phyloP scores from a whole-genome alignment of 192 early-diverging fungal species.

The Spizellomyces punctatus region DNA sequence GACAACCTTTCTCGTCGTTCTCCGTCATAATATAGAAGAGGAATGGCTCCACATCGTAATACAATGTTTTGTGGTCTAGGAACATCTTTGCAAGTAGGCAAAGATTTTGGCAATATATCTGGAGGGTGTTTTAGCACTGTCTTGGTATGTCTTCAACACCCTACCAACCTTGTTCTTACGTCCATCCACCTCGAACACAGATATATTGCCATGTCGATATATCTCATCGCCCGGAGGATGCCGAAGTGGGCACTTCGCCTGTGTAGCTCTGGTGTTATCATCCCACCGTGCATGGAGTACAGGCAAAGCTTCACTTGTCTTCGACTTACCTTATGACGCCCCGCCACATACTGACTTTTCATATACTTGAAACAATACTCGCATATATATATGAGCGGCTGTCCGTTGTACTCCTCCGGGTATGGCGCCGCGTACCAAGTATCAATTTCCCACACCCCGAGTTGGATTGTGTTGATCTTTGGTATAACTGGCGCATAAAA shows the following conservation, averaged over 20 bases:
- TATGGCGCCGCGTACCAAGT: constrained; percentile 96
- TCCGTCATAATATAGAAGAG: constrained; percentile 90
- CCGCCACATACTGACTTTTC: constrained; percentile 67
- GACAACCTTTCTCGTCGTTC: constrained; percentile 45
- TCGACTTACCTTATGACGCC: constrained; percentile 68
- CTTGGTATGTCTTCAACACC: constrained; percentile 23
- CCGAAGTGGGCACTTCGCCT: constrained; percentile 74
- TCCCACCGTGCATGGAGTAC: neutral
- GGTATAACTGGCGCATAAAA: constrained; percentile 10
- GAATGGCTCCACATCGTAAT: constrained; percentile 93
- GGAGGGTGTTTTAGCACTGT: constrained; percentile 10
- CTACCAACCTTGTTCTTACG: constrained; percentile 67
- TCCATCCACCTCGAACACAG: constrained; percentile 85
- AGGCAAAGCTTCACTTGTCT: neutral
- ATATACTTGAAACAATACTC: constrained; percentile 95
- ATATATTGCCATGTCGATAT: constrained; percentile 69
- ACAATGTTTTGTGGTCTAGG: constrained; percentile 95
- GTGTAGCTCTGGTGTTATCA: constrained; percentile 10
- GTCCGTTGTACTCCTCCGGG: constrained; percentile 81
- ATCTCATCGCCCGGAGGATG: constrained; percentile 83
- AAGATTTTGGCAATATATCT: constrained; percentile 95
- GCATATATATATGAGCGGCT: constrained; percentile 79
- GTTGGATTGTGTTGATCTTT: constrained; percentile 45
- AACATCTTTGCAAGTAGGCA: constrained; percentile 93
- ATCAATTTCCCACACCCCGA: constrained; percentile 83